A percentile compares a stretch with the other conserved stretches of the same genome.
phyloP scores from a whole-genome alignment of 306 rosid species.

The Cucumis sativus region Cucumber_9930_V3 NC_026658.2:1746501-1747000 shows the following conservation, averaged over 20 bases:
- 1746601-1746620: background rate
- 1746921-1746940: background rate
- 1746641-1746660: background rate
- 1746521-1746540: background rate
- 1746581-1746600: background rate
- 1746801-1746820: background rate
- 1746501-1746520: background rate
- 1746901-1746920: background rate
- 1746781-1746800: background rate
- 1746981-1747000: background rate
- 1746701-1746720: background rate
- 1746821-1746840: constrained; percentile 1
- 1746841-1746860: background rate
- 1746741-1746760: background rate
- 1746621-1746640: background rate
- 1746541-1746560: background rate
- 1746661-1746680: background rate
- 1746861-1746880: background rate
- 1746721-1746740: background rate
- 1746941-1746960: background rate
- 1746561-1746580: background rate
- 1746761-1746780: background rate
- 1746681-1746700: background rate
- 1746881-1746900: constrained; percentile 4
- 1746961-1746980: background rate